Base-by-base conservation (phyloP, 1,284 basidiomycete genomes). In the Cryptococcus maquisensis region DNA sequence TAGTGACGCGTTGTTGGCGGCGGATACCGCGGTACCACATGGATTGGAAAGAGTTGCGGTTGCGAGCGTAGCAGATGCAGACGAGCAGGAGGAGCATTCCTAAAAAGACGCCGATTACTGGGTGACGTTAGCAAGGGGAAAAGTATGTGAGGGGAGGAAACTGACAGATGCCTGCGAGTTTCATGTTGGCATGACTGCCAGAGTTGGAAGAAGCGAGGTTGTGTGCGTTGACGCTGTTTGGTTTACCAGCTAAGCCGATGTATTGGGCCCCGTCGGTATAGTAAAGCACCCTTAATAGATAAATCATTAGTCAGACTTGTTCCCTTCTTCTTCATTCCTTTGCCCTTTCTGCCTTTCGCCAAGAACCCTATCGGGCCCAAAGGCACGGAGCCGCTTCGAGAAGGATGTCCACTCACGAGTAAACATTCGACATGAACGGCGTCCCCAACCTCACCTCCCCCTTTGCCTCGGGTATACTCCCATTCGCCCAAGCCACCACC, bases 211-310 rank as follows among this genome's bases (percentile, higher is more conserved):
- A 16, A 16, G 40, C 45, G 12, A 68, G 54, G 45, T 68, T 62
- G 10, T 53, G 37, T 15, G 60, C 63, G 49, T 72, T 73, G 40
- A 66, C 65, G 1, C 66, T 58, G 24, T 55, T 58, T 2, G 71
- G 68, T 51, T 73, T 74, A 9, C 67, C 70, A 3, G 74, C 72
- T 13, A 76, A 54, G 9, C 72, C 73, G 15, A 76, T 62, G 41
- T 62, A 64, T 49, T 66, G 57, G n/a, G 57, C 58, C 3, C 52
- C 49, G 2, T 51, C 49, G 12, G 62, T 57, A 53, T 72, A 69
- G 50, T 72, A 71, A 6, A 76, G 39, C 1, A 64, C 72, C 3
- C 74, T 74, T 51, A 10, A 10, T 21, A 32, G 28, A 4, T 32
- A 7, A 32, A 32, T 10, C 28, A n/a, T 10, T 32, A 10, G 32